These are phyloP conservation scores for Microstegium vimineum DNA, from an alignment of 176 grass and related monocot genomes.

Conservation along the genomic window DNA sequence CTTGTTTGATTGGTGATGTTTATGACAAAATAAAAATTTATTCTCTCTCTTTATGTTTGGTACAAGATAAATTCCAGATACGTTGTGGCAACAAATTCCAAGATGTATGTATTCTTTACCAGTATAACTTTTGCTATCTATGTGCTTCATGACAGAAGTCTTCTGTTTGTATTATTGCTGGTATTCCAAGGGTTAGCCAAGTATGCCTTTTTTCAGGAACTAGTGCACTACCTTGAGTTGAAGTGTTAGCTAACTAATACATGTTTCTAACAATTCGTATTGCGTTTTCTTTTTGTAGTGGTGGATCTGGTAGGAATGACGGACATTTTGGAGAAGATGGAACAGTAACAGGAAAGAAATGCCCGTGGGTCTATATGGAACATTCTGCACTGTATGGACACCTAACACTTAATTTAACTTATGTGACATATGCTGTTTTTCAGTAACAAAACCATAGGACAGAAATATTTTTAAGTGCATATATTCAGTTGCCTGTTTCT, in stretches of 20 bases:
- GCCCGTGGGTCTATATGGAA: conserved; percentile 83
- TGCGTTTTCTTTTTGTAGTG: conserved; percentile 48
- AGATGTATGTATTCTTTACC: conserved; percentile 6
- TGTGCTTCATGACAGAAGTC: background rate
- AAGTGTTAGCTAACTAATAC: background rate
- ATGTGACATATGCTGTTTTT: background rate
- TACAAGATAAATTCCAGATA: background rate
- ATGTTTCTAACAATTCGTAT: conserved; percentile 6
- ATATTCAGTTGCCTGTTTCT: background rate
- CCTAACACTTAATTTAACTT: conserved; percentile 2
- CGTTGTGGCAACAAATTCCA: background rate
- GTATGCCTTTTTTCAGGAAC: conserved; percentile 8
- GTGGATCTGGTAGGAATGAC: conserved; percentile 69
- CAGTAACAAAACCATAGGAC: background rate
- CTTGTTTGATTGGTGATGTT: background rate
- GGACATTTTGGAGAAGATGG: conserved; percentile 71
- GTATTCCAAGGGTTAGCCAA: background rate
- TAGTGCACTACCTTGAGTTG: background rate
- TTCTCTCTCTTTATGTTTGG: background rate
- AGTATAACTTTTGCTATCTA: background rate
- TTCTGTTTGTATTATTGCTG: background rate
- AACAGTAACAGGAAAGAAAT: conserved; percentile 80
- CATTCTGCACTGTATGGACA: conserved; percentile 77
- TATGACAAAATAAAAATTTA: background rate
- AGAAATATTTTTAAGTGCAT: background rate